Evolutionary conservation across 768 basidiomycete genomes (phyloP).

Genomic region (Leucocoprinus birnbaumii): DNA sequence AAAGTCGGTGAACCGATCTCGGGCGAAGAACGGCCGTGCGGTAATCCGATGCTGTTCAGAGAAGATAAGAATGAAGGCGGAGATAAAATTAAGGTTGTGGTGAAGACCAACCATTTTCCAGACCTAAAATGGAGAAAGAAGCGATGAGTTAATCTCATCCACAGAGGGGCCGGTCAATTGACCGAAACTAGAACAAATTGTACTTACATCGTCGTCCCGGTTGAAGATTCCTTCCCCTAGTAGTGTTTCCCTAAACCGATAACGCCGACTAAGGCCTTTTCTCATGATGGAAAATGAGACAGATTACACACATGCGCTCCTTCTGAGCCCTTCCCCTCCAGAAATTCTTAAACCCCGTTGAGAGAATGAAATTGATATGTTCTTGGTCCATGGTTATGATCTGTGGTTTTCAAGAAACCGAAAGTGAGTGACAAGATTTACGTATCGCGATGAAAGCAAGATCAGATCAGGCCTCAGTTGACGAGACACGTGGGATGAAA

Average conservation of each 20-base stretch:
- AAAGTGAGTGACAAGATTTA: constrained; percentile 10
- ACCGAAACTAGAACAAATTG: constrained; percentile 15
- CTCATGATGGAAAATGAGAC: not conserved
- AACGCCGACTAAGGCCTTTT: not conserved
- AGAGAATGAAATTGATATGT: constrained; percentile 59
- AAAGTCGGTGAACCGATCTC: constrained; percentile 70
- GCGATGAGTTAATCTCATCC: not conserved
- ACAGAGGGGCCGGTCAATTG: not conserved
- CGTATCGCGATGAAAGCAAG: not conserved
- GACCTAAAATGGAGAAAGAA: constrained; percentile 25
- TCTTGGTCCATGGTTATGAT: constrained; percentile 76
- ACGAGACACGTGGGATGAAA: constrained; percentile 7
- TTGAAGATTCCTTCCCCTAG: constrained; percentile 80
- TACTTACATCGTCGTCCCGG: constrained; percentile 60
- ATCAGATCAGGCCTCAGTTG: not conserved
- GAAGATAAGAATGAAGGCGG: not conserved
- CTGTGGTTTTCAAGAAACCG: constrained; percentile 31
- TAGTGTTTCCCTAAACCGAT: constrained; percentile 47
- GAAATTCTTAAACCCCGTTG: constrained; percentile 66
- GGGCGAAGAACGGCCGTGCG: constrained; percentile 72
- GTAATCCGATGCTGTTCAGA: constrained; percentile 56
- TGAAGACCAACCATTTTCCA: constrained; percentile 59
- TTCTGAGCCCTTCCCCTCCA: constrained; percentile 65
- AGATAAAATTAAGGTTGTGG: not conserved
- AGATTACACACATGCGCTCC: constrained; percentile 56